Evolutionary conservation across 441 rosid species (phyloP).

Genomic region (Euphorbia celastroides): DNA sequence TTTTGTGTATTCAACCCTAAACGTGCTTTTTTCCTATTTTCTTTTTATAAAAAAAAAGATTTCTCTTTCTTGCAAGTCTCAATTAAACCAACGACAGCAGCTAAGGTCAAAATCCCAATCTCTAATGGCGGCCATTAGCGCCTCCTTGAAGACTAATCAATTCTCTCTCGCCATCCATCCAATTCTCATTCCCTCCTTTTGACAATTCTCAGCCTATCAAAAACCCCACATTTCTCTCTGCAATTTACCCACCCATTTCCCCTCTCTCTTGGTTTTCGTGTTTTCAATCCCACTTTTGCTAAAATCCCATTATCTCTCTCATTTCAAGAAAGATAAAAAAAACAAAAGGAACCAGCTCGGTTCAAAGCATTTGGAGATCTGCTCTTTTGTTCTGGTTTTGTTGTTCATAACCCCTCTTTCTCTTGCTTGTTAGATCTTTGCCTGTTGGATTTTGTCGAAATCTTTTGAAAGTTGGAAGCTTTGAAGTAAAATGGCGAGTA

Average conservation of each 20-base stretch:
- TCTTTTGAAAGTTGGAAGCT: conserved; percentile 2
- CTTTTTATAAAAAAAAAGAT: too few species aligned
- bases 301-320: conserved; percentile 33
- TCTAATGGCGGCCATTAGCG: conserved; percentile 44
- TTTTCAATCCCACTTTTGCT: conserved; percentile 36
- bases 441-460: background rate
- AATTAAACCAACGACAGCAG: background rate
- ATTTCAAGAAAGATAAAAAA: conserved; percentile 27
- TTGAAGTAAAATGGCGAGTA: conserved; percentile 54
- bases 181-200: conserved; percentile 32
- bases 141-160: background rate
- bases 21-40: conserved; percentile 29
- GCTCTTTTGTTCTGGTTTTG: conserved; percentile 9
- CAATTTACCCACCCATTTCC: background rate
- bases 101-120: conserved; percentile 11
- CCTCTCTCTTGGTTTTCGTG: conserved; percentile 35
- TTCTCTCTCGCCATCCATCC: conserved; percentile 11
- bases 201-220: conserved; percentile 18
- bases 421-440: conserved; percentile 4
- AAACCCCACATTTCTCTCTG: conserved; percentile 9
- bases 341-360: conserved; percentile 23
- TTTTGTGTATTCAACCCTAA: conserved; percentile 30
- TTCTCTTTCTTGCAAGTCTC: background rate
- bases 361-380: conserved; percentile 33
- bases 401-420: background rate